Conservation (phyloP, 1,284 basidiomycete genomes). For the Pseudozyma sp. region DNA sequence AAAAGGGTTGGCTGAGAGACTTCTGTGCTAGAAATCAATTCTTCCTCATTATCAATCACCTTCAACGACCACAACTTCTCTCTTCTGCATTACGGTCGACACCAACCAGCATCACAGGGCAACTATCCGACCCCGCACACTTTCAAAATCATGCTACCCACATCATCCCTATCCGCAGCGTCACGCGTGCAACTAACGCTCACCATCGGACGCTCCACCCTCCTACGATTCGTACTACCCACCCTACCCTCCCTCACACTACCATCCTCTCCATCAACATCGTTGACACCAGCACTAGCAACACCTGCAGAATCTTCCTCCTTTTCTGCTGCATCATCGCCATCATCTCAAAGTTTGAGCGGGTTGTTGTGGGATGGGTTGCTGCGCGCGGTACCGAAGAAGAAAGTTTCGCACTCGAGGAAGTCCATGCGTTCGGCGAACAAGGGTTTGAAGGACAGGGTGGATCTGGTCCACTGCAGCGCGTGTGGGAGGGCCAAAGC, state of each 20-base stretch:
- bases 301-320: neutral
- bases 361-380: conserved; percentile 85
- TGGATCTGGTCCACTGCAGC: conserved; percentile 73
- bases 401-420: conserved; percentile 89
- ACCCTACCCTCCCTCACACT: neutral
- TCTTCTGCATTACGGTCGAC: neutral
- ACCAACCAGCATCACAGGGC: conserved; percentile 1
- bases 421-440: conserved; percentile 95
- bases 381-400: conserved; percentile 92
- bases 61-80: neutral
- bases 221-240: conserved; percentile 9
- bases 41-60: neutral
- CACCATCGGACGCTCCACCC: conserved; percentile 3
- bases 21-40: neutral
- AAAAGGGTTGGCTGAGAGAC: too few species aligned
- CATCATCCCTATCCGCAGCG: conserved; percentile 3
- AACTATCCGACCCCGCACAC: neutral
- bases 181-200: conserved; percentile 3
- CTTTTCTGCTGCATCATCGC: neutral
- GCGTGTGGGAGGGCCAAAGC: conserved; percentile 27
- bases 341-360: neutral
- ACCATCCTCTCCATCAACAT: conserved; percentile 1
- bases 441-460: conserved; percentile 94
- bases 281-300: conserved; percentile 20
- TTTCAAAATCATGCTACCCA: conserved; percentile 8